These are phyloP conservation scores for Pontederia crassipes DNA, from an alignment of 176 grass and related monocot genomes.

Conservation along the genomic window DNA sequence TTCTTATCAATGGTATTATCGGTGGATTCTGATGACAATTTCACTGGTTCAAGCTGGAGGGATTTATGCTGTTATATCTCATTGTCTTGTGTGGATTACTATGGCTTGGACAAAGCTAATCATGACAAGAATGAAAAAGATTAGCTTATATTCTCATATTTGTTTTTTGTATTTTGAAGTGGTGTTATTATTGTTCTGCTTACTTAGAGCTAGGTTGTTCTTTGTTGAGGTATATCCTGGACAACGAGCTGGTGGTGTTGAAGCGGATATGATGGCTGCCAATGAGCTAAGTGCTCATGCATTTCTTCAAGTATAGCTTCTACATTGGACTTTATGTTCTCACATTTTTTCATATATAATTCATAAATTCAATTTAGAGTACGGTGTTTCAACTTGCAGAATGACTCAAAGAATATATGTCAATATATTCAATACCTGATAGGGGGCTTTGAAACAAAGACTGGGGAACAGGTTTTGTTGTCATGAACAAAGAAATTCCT, in stretches of 20 bases:
- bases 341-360: not conserved
- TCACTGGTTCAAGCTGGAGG: too few species aligned
- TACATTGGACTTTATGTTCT: not conserved
- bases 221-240: conserved; percentile 83
- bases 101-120: not conserved
- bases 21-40: too few species aligned
- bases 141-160: not conserved
- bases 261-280: conserved; percentile 88
- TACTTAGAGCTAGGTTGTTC: conserved; percentile 40
- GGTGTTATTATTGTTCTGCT: too few species aligned
- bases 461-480: conserved; percentile 70
- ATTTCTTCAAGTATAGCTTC: conserved; percentile 83
- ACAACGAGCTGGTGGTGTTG: conserved; percentile 47
- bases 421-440: conserved; percentile 76
- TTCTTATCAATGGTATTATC: too few species aligned
- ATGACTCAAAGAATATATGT: conserved; percentile 37
- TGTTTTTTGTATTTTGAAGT: conserved; percentile 29
- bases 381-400: conserved; percentile 28
- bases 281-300: conserved; percentile 71
- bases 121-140: not conserved
- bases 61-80: too few species aligned
- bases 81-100: too few species aligned
- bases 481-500: not conserved
- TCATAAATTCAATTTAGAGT: not conserved
- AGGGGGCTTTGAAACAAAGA: conserved; percentile 87